These are phyloP conservation scores for Rutidosis leptorrhynchoides DNA, from an alignment of 129 eudicot genomes.

Conservation along the genomic window DNA sequence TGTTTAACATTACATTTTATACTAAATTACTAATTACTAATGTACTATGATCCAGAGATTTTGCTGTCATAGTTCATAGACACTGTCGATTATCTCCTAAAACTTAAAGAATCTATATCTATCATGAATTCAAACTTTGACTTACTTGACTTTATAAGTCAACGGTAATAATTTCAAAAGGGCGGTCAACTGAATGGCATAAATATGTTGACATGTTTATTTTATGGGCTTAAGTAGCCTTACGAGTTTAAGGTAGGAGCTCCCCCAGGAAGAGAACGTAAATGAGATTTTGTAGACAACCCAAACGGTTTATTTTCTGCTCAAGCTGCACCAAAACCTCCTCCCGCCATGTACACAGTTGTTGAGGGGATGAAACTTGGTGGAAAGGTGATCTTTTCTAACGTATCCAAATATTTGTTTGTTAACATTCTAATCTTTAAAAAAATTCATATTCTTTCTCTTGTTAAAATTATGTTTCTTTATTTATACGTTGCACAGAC, in stretches of 20 bases:
- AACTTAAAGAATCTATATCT: not conserved
- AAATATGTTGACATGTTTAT: conserved; percentile 25
- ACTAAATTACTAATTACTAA: no score
- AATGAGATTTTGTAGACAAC: conserved; percentile 86
- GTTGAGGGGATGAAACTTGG: conserved; percentile 96
- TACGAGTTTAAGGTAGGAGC: conserved; percentile 94
- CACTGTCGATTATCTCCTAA: not conserved
- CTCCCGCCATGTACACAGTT: conserved; percentile 74
- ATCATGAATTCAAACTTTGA: not conserved
- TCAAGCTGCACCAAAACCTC: conserved; percentile 99
- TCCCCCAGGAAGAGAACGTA: conserved; percentile 85
- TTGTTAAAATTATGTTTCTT: not conserved
- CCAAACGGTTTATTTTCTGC: conserved; percentile 95
- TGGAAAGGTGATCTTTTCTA: conserved; percentile 58
- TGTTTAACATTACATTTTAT: no score
- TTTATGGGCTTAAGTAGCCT: conserved; percentile 61
- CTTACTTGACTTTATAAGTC: not conserved
- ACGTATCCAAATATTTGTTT: not conserved
- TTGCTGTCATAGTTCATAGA: no score
- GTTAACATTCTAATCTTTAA: not conserved
- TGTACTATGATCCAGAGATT: no score
- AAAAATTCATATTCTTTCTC: not conserved
- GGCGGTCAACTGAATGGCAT: not conserved
- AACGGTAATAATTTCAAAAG: not conserved
- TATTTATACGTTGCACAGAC: conserved; percentile 19